Conservation (phyloP, 116 monocot species). For the Phalaenopsis hybrid region DNA sequence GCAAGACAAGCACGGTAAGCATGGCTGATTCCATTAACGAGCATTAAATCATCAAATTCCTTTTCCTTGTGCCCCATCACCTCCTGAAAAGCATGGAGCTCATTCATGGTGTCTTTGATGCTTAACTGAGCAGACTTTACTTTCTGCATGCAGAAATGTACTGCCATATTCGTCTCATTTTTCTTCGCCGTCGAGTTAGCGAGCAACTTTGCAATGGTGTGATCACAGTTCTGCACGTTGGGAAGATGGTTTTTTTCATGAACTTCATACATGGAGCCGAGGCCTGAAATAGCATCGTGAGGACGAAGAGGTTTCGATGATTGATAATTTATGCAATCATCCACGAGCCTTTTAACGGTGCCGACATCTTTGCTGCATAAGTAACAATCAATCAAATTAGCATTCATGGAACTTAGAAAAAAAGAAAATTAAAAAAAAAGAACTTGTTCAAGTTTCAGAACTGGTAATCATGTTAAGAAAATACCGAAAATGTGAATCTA, state of each 20-base stretch:
- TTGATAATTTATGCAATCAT: conserved; percentile 65
- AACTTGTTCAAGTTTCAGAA: not conserved
- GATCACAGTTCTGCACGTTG: conserved; percentile 59
- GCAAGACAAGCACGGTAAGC: conserved; percentile 91
- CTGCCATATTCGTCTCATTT: conserved; percentile 68
- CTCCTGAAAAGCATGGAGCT: conserved; percentile 90
- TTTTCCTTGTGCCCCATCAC: conserved; percentile 84
- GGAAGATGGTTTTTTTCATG: conserved; percentile 83
- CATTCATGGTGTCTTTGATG: conserved; percentile 63
- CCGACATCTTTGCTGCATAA: conserved; percentile 86
- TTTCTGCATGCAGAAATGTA: conserved; percentile 84
- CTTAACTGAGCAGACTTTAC: conserved; percentile 56
- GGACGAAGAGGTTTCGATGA: conserved; percentile 62
- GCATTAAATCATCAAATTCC: conserved; percentile 61
- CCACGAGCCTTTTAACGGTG: conserved; percentile 84
- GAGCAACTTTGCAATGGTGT: conserved; percentile 48
- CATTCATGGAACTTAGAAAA: not conserved
- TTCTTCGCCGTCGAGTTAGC: conserved; percentile 58
- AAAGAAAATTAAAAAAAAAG: not conserved
- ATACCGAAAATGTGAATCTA: not conserved
- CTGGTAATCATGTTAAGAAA: not conserved
- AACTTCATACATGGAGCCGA: conserved; percentile 89
- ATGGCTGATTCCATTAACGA: conserved; percentile 62
- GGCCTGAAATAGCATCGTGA: conserved; percentile 93
- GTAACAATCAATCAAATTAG: not conserved